Percentiles rank a stretch among this genome's conserved stretches.
phyloP scores from a whole-genome alignment of 83 land plant genomes.

The Picea abies region DNA sequence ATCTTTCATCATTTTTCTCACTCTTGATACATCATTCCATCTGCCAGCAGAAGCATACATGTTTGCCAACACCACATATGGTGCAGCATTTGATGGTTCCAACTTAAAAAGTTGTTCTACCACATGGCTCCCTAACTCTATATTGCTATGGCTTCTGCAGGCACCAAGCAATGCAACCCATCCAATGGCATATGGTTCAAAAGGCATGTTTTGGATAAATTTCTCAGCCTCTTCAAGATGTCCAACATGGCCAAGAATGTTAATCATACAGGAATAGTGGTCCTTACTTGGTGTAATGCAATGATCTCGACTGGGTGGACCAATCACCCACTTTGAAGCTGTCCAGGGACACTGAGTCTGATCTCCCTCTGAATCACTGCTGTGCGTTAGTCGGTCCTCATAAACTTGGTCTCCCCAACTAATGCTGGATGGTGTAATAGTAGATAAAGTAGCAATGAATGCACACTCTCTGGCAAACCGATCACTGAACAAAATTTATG shows the following conservation, averaged over 20 bases:
- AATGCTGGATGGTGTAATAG: no score
- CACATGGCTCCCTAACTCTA: slow-evolving; percentile 25
- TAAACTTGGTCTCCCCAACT: no score
- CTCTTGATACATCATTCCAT: slow-evolving; percentile 32
- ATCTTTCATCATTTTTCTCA: slow-evolving; percentile 29
- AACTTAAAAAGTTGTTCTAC: slow-evolving; percentile 27
- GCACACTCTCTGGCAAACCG: no score
- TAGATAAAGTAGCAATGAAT: no score
- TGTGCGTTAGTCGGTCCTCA: no score
- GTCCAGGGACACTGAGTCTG: no score
- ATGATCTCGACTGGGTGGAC: slow-evolving; percentile 19
- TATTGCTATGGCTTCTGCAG: slow-evolving; percentile 31
- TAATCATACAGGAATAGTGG: slow-evolving; percentile 46
- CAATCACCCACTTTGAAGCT: no score
- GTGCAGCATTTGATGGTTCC: slow-evolving; percentile 34
- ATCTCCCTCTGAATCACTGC: no score
- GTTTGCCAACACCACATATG: slow-evolving; percentile 30
- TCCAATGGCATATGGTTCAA: slow-evolving; percentile 25
- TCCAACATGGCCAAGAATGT: slow-evolving; percentile 39
- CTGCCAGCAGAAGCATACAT: slow-evolving; percentile 16
- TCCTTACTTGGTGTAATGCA: slow-evolving; percentile 27
- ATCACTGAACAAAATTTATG: no score
- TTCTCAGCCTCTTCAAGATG: slow-evolving; percentile 30
- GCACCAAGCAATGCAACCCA: slow-evolving; percentile 50
- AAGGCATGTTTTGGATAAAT: slow-evolving; percentile 36